These are phyloP conservation scores for Collariella sp. DNA, from an alignment of 495 filamentous ascomycete species.

Conservation along the genomic window DNA sequence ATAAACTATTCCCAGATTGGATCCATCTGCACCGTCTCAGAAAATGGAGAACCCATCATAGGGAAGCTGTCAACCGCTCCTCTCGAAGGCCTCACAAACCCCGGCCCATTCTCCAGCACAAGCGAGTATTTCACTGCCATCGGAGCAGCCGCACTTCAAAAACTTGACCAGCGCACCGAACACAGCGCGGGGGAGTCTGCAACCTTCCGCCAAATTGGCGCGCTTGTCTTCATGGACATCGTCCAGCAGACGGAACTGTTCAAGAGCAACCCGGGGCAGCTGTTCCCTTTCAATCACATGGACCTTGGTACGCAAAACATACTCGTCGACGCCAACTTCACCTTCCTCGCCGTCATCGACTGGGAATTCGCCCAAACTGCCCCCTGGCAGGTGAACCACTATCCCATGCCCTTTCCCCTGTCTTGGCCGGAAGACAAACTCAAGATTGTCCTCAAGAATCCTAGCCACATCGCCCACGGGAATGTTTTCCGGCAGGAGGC, in stretches of 20 bases:
- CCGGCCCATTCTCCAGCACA: slow-evolving; percentile 6
- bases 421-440: background rate
- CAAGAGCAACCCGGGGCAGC: background rate
- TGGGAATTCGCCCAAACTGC: slow-evolving; percentile 25
- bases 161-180: background rate
- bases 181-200: no score
- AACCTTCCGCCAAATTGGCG: background rate
- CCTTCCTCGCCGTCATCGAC: slow-evolving; percentile 27
- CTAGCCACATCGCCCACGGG: background rate
- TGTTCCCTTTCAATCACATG: slow-evolving; percentile 25
- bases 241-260: background rate
- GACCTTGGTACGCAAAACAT: slow-evolving; percentile 28
- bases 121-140: slow-evolving; percentile 15
- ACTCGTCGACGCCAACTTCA: slow-evolving; percentile 21
- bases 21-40: slow-evolving; percentile 10
- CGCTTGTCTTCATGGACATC: background rate
- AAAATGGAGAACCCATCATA: slow-evolving; percentile 5
- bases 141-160: background rate
- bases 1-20: slow-evolving; percentile 10
- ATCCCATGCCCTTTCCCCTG: slow-evolving; percentile 26
- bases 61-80: slow-evolving; percentile 4
- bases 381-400: slow-evolving; percentile 22
- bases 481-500: background rate
- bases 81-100: slow-evolving; percentile 2
- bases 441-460: background rate